Percentiles rank a stretch among this genome's conserved stretches.
These are phyloP conservation scores for Vitis hybrid DNA, from an alignment of 177 flowering plant genomes.

Conservation along the genomic window DNA sequence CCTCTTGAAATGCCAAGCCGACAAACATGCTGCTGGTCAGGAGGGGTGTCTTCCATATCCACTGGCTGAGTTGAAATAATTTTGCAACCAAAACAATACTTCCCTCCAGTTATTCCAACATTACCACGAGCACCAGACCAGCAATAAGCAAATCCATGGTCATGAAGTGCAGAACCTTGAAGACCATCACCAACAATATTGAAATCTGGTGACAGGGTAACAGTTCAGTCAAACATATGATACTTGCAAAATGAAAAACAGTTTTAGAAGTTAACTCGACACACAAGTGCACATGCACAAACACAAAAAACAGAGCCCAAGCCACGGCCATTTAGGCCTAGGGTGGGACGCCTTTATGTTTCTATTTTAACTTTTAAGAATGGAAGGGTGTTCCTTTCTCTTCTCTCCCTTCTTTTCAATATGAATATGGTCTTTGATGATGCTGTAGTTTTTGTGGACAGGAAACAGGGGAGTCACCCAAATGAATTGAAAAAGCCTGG, in stretches of 20 bases:
- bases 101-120: constrained; percentile 64
- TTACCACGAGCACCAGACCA: constrained; percentile 74
- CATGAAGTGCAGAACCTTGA: constrained; percentile 46
- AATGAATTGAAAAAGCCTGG: no score
- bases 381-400: no score
- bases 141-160: constrained; percentile 67
- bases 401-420: no score
- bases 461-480: no score
- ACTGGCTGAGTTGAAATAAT: constrained; percentile 49
- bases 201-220: constrained; percentile 41
- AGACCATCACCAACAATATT: constrained; percentile 49
- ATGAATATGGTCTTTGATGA: no score
- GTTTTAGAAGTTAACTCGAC: neutral
- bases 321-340: no score
- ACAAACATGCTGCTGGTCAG: constrained; percentile 49
- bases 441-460: no score
- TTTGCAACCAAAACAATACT: constrained; percentile 63
- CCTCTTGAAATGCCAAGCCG: constrained; percentile 69
- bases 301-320: no score
- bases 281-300: no score
- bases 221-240: neutral
- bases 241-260: neutral
- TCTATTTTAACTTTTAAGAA: no score
- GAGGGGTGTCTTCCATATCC: constrained; percentile 57
- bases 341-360: no score